Conservation (phyloP, 2,329 filamentous ascomycete genomes). For the Domatiomyces globalis region DNA sequence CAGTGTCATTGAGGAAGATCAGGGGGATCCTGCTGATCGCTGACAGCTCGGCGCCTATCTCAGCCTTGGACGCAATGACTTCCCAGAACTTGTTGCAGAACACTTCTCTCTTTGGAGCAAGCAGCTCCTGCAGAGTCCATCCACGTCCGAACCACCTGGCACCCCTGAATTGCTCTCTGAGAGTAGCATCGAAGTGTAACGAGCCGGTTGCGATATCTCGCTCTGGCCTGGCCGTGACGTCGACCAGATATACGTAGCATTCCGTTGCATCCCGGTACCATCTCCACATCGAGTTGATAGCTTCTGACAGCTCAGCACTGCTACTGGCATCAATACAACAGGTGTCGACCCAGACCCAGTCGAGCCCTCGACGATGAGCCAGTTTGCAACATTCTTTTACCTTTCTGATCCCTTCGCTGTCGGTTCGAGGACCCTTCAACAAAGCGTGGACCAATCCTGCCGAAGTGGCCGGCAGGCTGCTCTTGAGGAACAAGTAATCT, state of each 20-base stretch:
- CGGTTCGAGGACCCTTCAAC: background rate
- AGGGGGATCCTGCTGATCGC: constrained; percentile 2
- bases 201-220: background rate
- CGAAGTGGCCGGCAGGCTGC: background rate
- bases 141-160: constrained; percentile 13
- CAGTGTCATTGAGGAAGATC: background rate
- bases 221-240: constrained; percentile 6
- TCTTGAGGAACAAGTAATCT: constrained; percentile 3
- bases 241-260: constrained; percentile 6
- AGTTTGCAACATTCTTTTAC: constrained; percentile 1
- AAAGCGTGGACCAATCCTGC: background rate
- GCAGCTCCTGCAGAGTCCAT: constrained; percentile 16
- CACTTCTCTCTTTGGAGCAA: constrained; percentile 9
- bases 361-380: background rate
- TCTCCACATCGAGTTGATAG: constrained; percentile 6
- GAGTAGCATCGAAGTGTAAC: background rate
- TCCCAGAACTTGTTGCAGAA: constrained; percentile 6
- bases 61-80: background rate
- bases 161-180: background rate
- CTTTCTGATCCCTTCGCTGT: constrained; percentile 1
- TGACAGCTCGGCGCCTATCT: background rate
- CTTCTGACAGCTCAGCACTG: constrained; percentile 16
- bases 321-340: constrained; percentile 19
- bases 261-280: constrained; percentile 16
- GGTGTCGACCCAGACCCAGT: constrained; percentile 16